Evolutionary conservation across 495 filamentous ascomycete genomes (phyloP).

Genomic region (Penicillium waksmanii): DNA sequence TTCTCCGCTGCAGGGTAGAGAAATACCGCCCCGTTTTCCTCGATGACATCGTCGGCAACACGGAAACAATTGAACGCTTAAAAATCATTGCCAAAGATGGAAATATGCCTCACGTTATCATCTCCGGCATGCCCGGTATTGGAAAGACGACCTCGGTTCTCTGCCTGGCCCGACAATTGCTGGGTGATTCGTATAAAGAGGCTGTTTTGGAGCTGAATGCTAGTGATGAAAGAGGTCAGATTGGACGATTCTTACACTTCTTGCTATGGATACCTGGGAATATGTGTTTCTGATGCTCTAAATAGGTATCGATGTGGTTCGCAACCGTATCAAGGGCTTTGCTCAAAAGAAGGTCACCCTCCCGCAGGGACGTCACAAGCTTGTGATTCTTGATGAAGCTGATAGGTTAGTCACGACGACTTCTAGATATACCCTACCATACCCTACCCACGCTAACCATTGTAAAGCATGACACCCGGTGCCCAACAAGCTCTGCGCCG

Average conservation of each 20-base stretch:
- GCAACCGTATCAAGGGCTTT: conserved; percentile 98
- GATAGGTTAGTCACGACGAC: conserved; percentile 60
- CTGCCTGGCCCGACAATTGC: conserved; percentile 87
- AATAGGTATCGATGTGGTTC: conserved; percentile 91
- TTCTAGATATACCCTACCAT: not conserved
- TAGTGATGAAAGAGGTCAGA: conserved; percentile 83
- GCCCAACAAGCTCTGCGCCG: conserved; percentile 94
- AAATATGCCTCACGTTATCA: conserved; percentile 99
- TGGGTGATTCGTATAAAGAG: conserved; percentile 96
- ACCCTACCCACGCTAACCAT: not conserved
- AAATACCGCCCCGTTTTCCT: conserved; percentile 95
- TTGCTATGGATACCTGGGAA: not conserved
- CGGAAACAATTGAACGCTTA: conserved; percentile 92
- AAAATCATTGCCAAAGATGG: conserved; percentile 99
- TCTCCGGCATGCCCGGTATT: conserved; percentile 98
- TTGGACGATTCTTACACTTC: not conserved
- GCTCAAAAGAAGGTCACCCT: conserved; percentile 99
- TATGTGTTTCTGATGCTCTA: conserved; percentile 14
- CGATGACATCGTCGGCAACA: conserved; percentile 97
- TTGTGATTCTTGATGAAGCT: conserved; percentile 97
- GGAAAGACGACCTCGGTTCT: conserved; percentile 98
- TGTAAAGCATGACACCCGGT: conserved; percentile 82
- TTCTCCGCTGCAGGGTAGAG: conserved; percentile 73
- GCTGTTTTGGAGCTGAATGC: conserved; percentile 96
- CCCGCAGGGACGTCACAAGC: conserved; percentile 86